These are phyloP conservation scores for Komagataella mondaviorum DNA, from an alignment of 805 yeast genomes.

Conservation along the genomic window DNA sequence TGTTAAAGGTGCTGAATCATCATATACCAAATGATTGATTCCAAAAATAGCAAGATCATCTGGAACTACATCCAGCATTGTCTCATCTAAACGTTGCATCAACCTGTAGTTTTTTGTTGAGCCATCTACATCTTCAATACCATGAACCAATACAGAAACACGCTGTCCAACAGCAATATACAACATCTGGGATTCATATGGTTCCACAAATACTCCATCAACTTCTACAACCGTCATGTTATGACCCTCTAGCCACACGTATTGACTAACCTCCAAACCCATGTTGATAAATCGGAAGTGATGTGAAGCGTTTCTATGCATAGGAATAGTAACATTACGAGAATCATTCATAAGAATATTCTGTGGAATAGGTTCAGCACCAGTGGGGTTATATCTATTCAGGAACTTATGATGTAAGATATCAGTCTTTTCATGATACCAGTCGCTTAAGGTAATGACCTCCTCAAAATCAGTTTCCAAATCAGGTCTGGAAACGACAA, in stretches of 20 bases:
- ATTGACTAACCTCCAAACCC: slow-evolving; percentile 68
- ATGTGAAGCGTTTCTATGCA: slow-evolving; percentile 50
- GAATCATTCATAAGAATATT: slow-evolving; percentile 54
- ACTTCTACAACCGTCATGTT: slow-evolving; percentile 59
- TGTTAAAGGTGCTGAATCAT: slow-evolving; percentile 12
- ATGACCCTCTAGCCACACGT: slow-evolving; percentile 55
- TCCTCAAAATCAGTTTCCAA: slow-evolving; percentile 53
- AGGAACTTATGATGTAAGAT: slow-evolving; percentile 34
- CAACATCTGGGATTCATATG: slow-evolving; percentile 36
- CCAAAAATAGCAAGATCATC: slow-evolving; percentile 37
- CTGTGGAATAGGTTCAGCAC: slow-evolving; percentile 74
- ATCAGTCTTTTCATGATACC: slow-evolving; percentile 44
- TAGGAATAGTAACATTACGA: slow-evolving; percentile 37
- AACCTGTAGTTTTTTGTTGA: slow-evolving; percentile 42
- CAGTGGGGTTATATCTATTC: slow-evolving; percentile 65
- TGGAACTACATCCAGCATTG: slow-evolving; percentile 64
- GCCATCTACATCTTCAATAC: neutral
- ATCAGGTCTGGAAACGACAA: slow-evolving; percentile 45
- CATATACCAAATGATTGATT: slow-evolving; percentile 43
- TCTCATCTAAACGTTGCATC: slow-evolving; percentile 46
- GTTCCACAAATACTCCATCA: slow-evolving; percentile 59
- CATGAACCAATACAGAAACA: slow-evolving; percentile 44
- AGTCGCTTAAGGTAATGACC: slow-evolving; percentile 42
- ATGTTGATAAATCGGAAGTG: slow-evolving; percentile 49
- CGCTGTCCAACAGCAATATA: slow-evolving; percentile 77